Conservation (phyloP, 768 basidiomycete genomes). For the Boletales sp. region DNA sequence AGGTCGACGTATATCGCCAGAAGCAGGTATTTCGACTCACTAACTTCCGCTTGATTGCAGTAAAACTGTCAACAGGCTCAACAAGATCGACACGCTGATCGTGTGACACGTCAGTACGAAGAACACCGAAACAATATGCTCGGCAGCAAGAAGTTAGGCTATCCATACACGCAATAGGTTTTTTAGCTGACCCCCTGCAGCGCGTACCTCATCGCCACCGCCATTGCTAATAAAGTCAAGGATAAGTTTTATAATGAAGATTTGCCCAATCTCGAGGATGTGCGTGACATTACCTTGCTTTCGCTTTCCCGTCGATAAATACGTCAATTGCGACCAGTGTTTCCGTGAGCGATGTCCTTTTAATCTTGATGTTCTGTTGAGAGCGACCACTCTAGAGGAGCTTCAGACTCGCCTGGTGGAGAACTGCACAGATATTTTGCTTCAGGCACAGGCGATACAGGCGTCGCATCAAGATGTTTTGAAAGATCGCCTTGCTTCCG, state of each 20-base stretch:
- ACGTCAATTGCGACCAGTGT: slow-evolving; percentile 47
- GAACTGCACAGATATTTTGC: slow-evolving; percentile 51
- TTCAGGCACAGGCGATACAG: slow-evolving; percentile 59
- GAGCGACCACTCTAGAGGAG: slow-evolving; percentile 45
- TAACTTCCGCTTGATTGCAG: neutral
- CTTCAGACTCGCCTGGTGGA: slow-evolving; percentile 63
- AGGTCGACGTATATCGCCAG: slow-evolving; percentile 70
- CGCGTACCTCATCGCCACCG: slow-evolving; percentile 66
- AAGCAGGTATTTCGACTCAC: slow-evolving; percentile 55
- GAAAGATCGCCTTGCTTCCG: slow-evolving; percentile 45
- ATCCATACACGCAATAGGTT: neutral
- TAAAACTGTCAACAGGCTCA: slow-evolving; percentile 43
- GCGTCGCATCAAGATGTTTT: slow-evolving; percentile 54
- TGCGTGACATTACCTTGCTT: slow-evolving; percentile 35
- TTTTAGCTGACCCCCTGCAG: slow-evolving; percentile 32
- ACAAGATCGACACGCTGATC: slow-evolving; percentile 76
- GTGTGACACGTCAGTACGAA: slow-evolving; percentile 69
- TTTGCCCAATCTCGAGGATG: slow-evolving; percentile 68
- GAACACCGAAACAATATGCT: slow-evolving; percentile 76
- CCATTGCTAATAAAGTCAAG: slow-evolving; percentile 66
- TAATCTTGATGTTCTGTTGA: neutral
- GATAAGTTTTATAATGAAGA: slow-evolving; percentile 68
- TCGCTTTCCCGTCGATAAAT: slow-evolving; percentile 6
- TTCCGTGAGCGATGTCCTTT: slow-evolving; percentile 46
- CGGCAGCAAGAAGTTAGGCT: slow-evolving; percentile 71